Base-by-base conservation (phyloP, 1,139 yeast genomes). In the Suhomyces kunorum region DNA sequence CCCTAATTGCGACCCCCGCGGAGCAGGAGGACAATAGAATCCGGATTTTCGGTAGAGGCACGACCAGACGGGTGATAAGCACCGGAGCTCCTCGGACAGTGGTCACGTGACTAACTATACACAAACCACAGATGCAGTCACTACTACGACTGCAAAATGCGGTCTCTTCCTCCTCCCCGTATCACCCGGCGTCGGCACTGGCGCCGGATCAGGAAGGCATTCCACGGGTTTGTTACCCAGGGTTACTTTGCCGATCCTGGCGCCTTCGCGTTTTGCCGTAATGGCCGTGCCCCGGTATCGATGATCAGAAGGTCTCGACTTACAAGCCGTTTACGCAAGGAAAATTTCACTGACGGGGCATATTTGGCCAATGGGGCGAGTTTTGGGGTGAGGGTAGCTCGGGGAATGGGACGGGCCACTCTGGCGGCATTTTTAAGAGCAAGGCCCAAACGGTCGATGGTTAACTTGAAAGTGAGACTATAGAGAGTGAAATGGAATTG, bases 101-200 rank as follows among this genome's bases (percentile, higher is more conserved):
- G 16, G 22, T 28, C 20, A 16, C 20, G n/a, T 28, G 30, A 16
- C 17, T 8, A 6, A 17, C 13, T 5, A 5, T 13, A 13, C 4
- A 19, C n/a, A 7, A 16, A 18, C 19, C 32, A 29, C 32, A 29
- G 32, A 29, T 18, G 9, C 32, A 8, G 9, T 16, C 12, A 13
- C n/a, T n/a, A 6, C 11, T 6, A 8, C 9, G 16, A 29, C 20
- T 29, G 32, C 32, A 29, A 29, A 28, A 68, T 68, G 74, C 55
- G 74, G 44, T 66, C 74, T 11, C 53, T 71, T 13, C 76, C 76
- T n/a, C 74, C 74, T 2, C 76, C 76, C 14, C 48, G 76, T 39
- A 48, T 65, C 9, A 70, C 75, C 2, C 48, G 65, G 14, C 56
- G 61, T 28, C 47, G 76, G 41, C 55, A 64, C 34, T 70, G 73